These are phyloP conservation scores for Pichia cephalocereana DNA, from an alignment of 805 yeast genomes.

Conservation along the genomic window DNA sequence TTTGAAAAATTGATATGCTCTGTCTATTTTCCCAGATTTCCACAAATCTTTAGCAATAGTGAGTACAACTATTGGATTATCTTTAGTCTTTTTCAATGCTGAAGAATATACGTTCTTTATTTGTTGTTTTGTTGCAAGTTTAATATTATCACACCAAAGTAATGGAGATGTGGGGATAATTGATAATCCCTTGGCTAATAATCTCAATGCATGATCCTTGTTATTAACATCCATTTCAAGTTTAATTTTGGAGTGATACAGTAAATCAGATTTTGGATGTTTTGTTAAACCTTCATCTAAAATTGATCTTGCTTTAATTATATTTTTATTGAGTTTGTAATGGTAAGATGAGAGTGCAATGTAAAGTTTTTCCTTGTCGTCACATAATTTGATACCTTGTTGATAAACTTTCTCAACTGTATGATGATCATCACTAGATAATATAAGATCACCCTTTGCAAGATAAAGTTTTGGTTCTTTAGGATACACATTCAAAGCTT, in stretches of 20 bases:
- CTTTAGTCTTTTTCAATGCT: conserved; percentile 60
- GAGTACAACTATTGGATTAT: conserved; percentile 47
- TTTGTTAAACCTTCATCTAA: conserved; percentile 57
- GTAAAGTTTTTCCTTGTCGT: conserved; percentile 39
- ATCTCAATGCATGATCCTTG: conserved; percentile 39
- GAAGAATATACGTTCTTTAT: conserved; percentile 53
- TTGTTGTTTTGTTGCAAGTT: conserved; percentile 31
- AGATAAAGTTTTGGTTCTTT: conserved; percentile 43
- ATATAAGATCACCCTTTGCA: conserved; percentile 51
- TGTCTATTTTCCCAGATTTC: conserved; percentile 50
- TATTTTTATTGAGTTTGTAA: conserved; percentile 29
- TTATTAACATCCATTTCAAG: conserved; percentile 49
- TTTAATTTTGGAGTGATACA: conserved; percentile 51
- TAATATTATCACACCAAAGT: conserved; percentile 60
- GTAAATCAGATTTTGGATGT: conserved; percentile 37
- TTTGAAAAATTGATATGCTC: conserved; percentile 68
- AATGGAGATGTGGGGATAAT: conserved; percentile 47
- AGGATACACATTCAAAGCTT: conserved; percentile 43
- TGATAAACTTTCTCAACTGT: conserved; percentile 22
- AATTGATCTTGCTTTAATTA: conserved; percentile 58
- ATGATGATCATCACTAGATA: conserved; percentile 3
- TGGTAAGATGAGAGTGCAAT: conserved; percentile 39
- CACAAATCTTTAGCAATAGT: conserved; percentile 63
- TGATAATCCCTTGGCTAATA: conserved; percentile 51
- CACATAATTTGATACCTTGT: conserved; percentile 17